Percentiles rank a stretch among this genome's conserved stretches.
Evolutionary conservation across 257 asterid genomes (phyloP).

Genomic region (Solanum bulbocastanum): DNA sequence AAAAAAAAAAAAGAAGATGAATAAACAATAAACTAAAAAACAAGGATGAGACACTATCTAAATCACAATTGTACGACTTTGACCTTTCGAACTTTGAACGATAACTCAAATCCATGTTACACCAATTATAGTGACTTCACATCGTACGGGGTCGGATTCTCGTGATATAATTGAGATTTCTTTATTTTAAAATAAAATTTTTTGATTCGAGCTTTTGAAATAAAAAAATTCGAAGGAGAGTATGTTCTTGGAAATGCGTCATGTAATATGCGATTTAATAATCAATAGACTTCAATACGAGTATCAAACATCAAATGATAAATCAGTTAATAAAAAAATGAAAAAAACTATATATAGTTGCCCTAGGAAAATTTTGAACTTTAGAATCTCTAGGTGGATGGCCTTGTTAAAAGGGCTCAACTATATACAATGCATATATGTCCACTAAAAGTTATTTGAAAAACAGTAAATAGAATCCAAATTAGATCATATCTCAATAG

Average conservation of each 20-base stretch:
- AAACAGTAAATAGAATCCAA: too few species aligned
- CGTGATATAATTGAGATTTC: not conserved
- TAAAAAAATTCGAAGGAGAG: too few species aligned
- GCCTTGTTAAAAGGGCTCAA: not conserved
- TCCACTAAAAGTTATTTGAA: too few species aligned
- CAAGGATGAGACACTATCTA: not conserved
- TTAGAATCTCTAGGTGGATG: not conserved
- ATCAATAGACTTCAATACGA: fast-evolving
- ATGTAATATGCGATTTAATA: too few species aligned
- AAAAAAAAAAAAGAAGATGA: not conserved
- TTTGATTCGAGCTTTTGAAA: not conserved
- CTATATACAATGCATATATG: too few species aligned
- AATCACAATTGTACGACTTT: not conserved
- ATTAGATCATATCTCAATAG: too few species aligned
- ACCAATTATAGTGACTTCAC: not conserved
- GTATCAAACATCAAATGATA: fast-evolving
- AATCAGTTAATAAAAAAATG: not conserved
- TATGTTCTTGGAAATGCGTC: too few species aligned
- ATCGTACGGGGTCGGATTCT: fast-evolving
- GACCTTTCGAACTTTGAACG: not conserved
- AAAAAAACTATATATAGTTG: not conserved
- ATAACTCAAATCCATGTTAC: not conserved
- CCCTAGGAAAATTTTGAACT: not conserved
- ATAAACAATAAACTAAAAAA: not conserved
- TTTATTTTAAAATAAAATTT: fast-evolving